Evolutionary conservation across 1,139 yeast species (phyloP).

Genomic region (Maudiozyma humilis): DNA sequence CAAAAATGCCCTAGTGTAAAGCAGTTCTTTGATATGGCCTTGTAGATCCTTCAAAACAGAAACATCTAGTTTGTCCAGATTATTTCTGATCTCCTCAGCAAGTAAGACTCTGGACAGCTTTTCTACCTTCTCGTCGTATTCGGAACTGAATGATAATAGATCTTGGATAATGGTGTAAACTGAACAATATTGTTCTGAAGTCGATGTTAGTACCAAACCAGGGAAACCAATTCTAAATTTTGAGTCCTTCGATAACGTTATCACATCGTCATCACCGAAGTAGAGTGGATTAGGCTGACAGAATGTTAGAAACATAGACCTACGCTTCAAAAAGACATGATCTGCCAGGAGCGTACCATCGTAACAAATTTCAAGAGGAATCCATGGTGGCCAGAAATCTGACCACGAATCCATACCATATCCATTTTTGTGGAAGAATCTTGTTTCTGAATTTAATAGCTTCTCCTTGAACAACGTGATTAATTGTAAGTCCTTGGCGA

Average conservation of each 20-base stretch:
- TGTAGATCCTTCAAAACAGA: conserved; percentile 27
- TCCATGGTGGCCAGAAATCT: conserved; percentile 70
- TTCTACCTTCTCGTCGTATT: conserved; percentile 48
- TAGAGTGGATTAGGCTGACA: conserved; percentile 60
- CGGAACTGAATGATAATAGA: conserved; percentile 54
- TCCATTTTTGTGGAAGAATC: conserved; percentile 34
- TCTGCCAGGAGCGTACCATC: conserved; percentile 49
- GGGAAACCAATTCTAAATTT: conserved; percentile 51
- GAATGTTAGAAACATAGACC: conserved; percentile 53
- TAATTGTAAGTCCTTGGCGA: conserved; percentile 60
- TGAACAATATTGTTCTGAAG: conserved; percentile 65
- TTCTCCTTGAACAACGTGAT: conserved; percentile 52
- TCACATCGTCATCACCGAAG: conserved; percentile 29
- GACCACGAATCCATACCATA: conserved; percentile 34
- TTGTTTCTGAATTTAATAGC: conserved; percentile 34
- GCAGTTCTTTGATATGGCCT: conserved; percentile 23
- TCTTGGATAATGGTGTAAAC: conserved; percentile 58
- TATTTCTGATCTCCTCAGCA: conserved; percentile 30
- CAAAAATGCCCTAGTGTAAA: conserved; percentile 26
- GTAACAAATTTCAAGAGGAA: conserved; percentile 64
- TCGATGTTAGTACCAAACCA: conserved; percentile 58
- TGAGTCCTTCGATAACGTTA: conserved; percentile 23
- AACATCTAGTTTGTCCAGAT: conserved; percentile 32
- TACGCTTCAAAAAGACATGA: conserved; percentile 53
- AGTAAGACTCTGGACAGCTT: conserved; percentile 49